Conservation (phyloP, 768 basidiomycete genomes). For the Brasilioporus rufonigricans region DNA sequence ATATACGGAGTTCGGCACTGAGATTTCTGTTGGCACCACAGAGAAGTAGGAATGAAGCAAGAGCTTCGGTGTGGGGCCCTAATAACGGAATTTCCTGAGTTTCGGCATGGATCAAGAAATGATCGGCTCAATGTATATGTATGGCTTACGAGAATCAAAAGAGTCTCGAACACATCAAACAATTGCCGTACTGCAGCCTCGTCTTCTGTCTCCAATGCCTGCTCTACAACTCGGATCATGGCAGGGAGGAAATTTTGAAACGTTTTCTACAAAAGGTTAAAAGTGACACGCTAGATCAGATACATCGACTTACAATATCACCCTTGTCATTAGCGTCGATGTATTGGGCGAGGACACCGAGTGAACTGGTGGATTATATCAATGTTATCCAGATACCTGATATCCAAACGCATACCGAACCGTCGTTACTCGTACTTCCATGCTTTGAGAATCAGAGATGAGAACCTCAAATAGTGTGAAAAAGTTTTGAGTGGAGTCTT, state of each 20-base stretch:
- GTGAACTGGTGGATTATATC: conserved; percentile 46
- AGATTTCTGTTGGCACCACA: conserved; percentile 77
- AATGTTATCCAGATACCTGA: background rate
- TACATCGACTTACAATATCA: conserved; percentile 63
- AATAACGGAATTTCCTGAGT: conserved; percentile 89
- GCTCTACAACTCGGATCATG: conserved; percentile 87
- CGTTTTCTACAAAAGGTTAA: conserved; percentile 52
- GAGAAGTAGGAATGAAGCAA: conserved; percentile 84
- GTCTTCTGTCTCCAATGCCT: conserved; percentile 75
- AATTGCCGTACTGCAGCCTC: conserved; percentile 82
- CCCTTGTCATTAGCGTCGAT: conserved; percentile 84
- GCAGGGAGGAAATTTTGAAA: conserved; percentile 85
- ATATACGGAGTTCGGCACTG: conserved; percentile 79
- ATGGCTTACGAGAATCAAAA: conserved; percentile 78
- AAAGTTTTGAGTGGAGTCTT: conserved; percentile 67
- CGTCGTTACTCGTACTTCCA: conserved; percentile 88
- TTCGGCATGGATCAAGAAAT: conserved; percentile 2
- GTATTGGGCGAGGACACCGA: conserved; percentile 92
- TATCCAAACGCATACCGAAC: conserved; percentile 51
- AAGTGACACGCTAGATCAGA: background rate
- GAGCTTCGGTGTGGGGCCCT: conserved; percentile 80
- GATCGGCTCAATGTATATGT: background rate
- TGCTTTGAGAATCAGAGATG: conserved; percentile 78
- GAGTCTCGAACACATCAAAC: conserved; percentile 94
- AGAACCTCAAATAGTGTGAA: conserved; percentile 78